Percentiles rank a stretch among this genome's conserved stretches.
phyloP scores from a whole-genome alignment of 148 eudicot genomes.

The Chenopodium album region DNA sequence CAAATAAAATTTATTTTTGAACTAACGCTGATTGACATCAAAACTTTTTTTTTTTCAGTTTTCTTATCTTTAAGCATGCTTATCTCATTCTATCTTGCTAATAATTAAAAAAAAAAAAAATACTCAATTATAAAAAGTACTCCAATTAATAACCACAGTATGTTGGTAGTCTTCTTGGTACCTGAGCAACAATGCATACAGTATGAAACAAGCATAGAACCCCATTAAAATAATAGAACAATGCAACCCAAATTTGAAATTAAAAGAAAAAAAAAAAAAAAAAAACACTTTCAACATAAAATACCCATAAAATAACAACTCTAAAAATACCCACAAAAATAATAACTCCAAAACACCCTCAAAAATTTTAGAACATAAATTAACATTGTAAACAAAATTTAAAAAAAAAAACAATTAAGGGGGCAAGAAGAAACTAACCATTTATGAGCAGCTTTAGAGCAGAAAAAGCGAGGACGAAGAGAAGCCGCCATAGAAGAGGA shows the following conservation, averaged over 20 bases:
- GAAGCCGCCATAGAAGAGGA: constrained; percentile 10
- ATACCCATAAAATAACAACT: neutral
- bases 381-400: neutral
- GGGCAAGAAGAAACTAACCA: constrained; percentile 32
- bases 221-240: neutral
- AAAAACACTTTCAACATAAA: neutral
- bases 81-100: neutral
- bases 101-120: neutral
- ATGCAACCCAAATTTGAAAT: too few relatives aligned
- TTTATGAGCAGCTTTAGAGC: constrained; percentile 20
- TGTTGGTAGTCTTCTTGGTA: too few relatives aligned
- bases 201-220: neutral
- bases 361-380: neutral
- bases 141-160: too few relatives aligned
- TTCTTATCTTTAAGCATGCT: neutral
- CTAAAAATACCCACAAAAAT: neutral
- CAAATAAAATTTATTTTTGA: too few relatives aligned
- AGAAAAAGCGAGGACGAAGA: constrained; percentile 15
- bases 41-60: too few relatives aligned
- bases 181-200: too few relatives aligned
- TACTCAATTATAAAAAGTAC: neutral
- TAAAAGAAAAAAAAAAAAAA: too few relatives aligned
- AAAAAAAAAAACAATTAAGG: neutral
- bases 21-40: too few relatives aligned
- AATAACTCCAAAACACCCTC: neutral